Conservation (phyloP, 306 rosid genomes). For the Hippophae gyantsensis region DNA sequence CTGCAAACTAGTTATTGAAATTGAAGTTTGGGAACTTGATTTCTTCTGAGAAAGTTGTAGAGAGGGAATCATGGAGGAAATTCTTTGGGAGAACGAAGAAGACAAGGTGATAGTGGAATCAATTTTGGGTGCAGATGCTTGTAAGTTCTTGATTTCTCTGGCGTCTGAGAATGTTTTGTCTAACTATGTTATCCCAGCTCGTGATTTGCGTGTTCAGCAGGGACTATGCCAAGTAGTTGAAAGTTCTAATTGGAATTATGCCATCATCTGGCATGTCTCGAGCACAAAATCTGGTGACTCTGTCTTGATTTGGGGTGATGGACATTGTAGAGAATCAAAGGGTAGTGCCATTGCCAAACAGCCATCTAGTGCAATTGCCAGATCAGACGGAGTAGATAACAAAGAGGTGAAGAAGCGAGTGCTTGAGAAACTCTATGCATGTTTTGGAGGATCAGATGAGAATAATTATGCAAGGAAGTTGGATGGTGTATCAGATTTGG, state of each 20-base stretch:
- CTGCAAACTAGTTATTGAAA: slow-evolving; percentile 5
- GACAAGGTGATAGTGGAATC: slow-evolving; percentile 69
- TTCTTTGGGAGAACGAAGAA: slow-evolving; percentile 63
- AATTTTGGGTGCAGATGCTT: slow-evolving; percentile 73
- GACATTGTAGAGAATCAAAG: slow-evolving; percentile 43
- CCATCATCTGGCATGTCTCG: slow-evolving; percentile 68
- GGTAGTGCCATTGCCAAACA: slow-evolving; percentile 19
- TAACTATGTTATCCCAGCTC: slow-evolving; percentile 27
- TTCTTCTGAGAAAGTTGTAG: slow-evolving; percentile 17
- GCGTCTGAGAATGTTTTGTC: slow-evolving; percentile 47
- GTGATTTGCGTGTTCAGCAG: slow-evolving; percentile 37
- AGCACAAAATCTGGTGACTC: slow-evolving; percentile 65
- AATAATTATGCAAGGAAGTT: slow-evolving; percentile 31
- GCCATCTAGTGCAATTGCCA: slow-evolving; percentile 15
- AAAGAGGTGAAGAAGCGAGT: slow-evolving; percentile 49
- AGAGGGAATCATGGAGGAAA: slow-evolving; percentile 39
- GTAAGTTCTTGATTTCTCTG: slow-evolving; percentile 49
- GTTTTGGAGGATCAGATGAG: slow-evolving; percentile 39
- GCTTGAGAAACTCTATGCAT: slow-evolving; percentile 54
- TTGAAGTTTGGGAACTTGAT: slow-evolving; percentile 6
- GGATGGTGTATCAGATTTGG: slow-evolving; percentile 46
- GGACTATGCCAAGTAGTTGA: slow-evolving; percentile 56
- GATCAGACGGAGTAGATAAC: slow-evolving; percentile 29
- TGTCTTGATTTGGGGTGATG: slow-evolving; percentile 72
- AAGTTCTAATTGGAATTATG: slow-evolving; percentile 67